Percentiles rank a stretch among this genome's conserved stretches.
Conservation (phyloP, 2,329 filamentous ascomycete genomes). For the Tolypocladium pustulatum region DNA sequence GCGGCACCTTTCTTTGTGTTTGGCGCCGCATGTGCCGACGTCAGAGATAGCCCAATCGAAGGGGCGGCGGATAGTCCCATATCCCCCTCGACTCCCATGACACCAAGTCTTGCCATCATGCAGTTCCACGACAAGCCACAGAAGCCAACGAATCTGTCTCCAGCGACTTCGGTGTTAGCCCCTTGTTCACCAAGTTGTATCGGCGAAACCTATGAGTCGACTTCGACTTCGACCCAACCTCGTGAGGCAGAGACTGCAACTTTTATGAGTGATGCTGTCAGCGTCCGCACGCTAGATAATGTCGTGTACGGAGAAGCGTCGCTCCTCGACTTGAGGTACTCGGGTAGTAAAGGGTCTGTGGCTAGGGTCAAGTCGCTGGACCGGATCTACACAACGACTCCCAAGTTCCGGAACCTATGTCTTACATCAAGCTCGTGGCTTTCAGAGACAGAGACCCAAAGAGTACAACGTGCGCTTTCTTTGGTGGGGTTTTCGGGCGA, state of each 20-base stretch:
- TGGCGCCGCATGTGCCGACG: constrained; percentile 19
- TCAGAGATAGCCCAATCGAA: constrained; percentile 8
- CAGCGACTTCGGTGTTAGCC: constrained; percentile 11
- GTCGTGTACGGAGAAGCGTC: constrained; percentile 30
- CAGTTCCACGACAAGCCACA: constrained; percentile 14
- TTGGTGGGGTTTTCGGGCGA: constrained; percentile 13
- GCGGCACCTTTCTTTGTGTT: constrained; percentile 38
- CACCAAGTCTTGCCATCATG: constrained; percentile 15
- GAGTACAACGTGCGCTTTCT: constrained; percentile 14
- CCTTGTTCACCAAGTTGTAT: constrained; percentile 20
- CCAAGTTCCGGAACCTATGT: constrained; percentile 21
- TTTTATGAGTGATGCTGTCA: constrained; percentile 22
- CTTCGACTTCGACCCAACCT: constrained; percentile 7
- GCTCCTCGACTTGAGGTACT: constrained; percentile 23
- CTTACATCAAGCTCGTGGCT: constrained; percentile 13
- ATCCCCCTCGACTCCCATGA: constrained; percentile 7
- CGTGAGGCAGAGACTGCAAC: constrained; percentile 15
- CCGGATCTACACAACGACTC: constrained; percentile 17
- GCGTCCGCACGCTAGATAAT: constrained; percentile 22
- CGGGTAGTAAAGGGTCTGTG: constrained; percentile 13
- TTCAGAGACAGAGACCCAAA: constrained; percentile 7
- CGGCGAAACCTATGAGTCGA: constrained; percentile 20
- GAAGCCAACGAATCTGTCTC: constrained; percentile 2
- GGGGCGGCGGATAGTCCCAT: constrained; percentile 4
- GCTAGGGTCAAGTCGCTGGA: constrained; percentile 27